Evolutionary conservation across 495 filamentous ascomycete genomes (phyloP).

Genomic region (Penicillium herquei): DNA sequence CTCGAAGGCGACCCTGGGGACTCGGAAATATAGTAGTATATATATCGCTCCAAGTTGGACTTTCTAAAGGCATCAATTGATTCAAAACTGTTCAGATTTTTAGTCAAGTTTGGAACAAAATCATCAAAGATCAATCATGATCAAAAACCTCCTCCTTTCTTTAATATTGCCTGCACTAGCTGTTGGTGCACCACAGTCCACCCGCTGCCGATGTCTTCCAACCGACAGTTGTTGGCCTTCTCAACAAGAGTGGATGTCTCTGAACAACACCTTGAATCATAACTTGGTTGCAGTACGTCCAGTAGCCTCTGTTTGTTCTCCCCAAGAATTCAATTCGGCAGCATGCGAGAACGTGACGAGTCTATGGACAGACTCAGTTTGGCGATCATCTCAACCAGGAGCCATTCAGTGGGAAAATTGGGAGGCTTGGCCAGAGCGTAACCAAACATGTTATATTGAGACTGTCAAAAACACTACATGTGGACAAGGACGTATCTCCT

Average conservation of each 20-base stretch:
- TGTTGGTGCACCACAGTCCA: constrained; percentile 2
- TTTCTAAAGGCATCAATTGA: too few species aligned
- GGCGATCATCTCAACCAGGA: constrained; percentile 30
- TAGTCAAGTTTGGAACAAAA: too few species aligned
- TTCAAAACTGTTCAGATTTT: too few species aligned
- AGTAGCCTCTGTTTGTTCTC: constrained; percentile 42
- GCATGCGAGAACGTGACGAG: constrained; percentile 25
- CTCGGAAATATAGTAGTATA: background rate
- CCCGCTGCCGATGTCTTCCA: constrained; percentile 25
- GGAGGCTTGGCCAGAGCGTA: constrained; percentile 53
- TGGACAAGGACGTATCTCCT: constrained; percentile 30
- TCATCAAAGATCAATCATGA: constrained; percentile 4
- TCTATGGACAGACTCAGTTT: constrained; percentile 25
- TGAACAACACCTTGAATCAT: constrained; percentile 39
- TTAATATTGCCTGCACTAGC: constrained; percentile 3
- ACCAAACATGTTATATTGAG: constrained; percentile 53
- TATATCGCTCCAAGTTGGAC: background rate
- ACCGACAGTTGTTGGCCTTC: constrained; percentile 40
- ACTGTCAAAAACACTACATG: constrained; percentile 35
- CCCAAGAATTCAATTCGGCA: constrained; percentile 20
- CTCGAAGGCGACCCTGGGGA: background rate
- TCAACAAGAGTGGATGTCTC: constrained; percentile 28
- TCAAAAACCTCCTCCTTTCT: background rate
- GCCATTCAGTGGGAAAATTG: constrained; percentile 43
- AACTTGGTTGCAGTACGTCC: constrained; percentile 40